These are phyloP conservation scores for Cyclostephanos tholiformis DNA, from an alignment of 108 stramenopile species.

Conservation along the genomic window DNA sequence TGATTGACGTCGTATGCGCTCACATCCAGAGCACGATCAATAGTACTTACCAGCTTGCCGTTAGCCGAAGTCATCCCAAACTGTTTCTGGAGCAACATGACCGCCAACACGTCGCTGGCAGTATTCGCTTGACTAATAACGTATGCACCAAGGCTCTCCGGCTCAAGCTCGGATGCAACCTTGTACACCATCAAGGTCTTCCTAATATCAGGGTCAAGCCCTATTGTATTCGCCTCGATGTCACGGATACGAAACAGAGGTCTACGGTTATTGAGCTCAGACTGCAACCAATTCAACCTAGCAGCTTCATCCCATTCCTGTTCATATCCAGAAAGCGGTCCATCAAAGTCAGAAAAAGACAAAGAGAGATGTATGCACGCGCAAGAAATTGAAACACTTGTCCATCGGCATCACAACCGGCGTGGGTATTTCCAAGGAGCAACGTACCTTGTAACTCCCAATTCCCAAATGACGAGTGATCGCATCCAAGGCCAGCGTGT, in stretches of 20 bases:
- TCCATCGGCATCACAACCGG: no score
- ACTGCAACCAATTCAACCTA: conserved; percentile 79
- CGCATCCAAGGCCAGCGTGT: conserved; percentile 91
- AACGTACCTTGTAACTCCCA: conserved; percentile 79
- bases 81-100: conserved; percentile 94
- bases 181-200: conserved; percentile 81
- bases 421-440: not conserved
- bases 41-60: conserved; percentile 74
- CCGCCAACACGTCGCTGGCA: conserved; percentile 96
- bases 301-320: conserved; percentile 91
- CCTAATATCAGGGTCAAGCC: conserved; percentile 60
- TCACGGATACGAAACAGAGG: conserved; percentile 86
- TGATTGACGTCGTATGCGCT: no score
- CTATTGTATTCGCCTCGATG: conserved; percentile 55
- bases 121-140: conserved; percentile 93
- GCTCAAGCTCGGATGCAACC: conserved; percentile 70
- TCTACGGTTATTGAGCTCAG: conserved; percentile 84
- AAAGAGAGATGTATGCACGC: not conserved
- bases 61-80: conserved; percentile 81
- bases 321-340: not conserved
- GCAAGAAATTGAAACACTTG: not conserved
- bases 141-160: conserved; percentile 92
- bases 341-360: not conserved
- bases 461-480: conserved; percentile 92
- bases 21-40: no score